Base-by-base conservation (phyloP, 805 yeast species). In the Nakazawaea ernobii region DNA sequence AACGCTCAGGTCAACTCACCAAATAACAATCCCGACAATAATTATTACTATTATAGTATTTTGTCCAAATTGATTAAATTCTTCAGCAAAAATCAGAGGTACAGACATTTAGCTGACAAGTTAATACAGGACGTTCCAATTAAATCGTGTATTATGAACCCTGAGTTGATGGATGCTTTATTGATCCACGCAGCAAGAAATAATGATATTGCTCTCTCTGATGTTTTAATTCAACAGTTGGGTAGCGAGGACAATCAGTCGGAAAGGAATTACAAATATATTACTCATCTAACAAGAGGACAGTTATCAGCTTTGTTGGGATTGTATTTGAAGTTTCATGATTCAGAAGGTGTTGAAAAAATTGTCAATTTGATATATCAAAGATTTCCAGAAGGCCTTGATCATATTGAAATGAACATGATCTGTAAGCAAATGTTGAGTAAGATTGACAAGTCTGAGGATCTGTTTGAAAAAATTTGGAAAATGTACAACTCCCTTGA, bases 151-250 rank as follows among this genome's bases (percentile, higher is more conserved):
- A 55, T 55, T 32, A 54, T 62, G 2, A 58, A 62, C 26, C 70
- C 71, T 1, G 53, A 53, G 15, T 52, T 67, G 36, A 63, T 66
- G 69, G 52, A 59, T 7, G 52, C 68, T 1, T 48, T 67, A 28
- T 38, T 65, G 5, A 47, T 54, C 24, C 65, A 67, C 50, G 55
- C 65, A 40, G 47, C 62, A 1, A 49, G 66, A 30, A 56, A 59
- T 1, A 42, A 49, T 11, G 59, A 65, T 42, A 51, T 53, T 28
- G 49, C 55, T 9, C 49, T 66, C 7, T 55, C 62, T 13, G 49
- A 56, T 5, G 46, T 66, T 15, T 49, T 66, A 13, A 43, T 49
- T 15, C 20, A 30, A 17, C 46, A 52, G 28, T 39, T 49, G 17
- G 48, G 44, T 10, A 14, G 36, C 4, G 43, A 50, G 53, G 53